phyloP scores from a whole-genome alignment of 129 eudicot species.

The Calendula officinalis region DNA sequence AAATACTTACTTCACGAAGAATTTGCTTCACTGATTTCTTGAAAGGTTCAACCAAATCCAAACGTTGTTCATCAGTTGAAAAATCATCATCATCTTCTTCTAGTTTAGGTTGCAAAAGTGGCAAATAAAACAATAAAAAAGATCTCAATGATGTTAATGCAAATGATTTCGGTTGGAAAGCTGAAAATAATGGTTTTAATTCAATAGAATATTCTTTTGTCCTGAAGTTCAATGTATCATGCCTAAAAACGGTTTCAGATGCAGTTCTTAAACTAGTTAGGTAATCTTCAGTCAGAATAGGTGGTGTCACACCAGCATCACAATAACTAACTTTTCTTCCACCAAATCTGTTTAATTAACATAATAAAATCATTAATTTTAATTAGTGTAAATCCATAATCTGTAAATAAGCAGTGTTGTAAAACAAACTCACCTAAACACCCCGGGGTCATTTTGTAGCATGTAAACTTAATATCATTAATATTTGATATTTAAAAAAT shows the following conservation, averaged over 20 bases:
- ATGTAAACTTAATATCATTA: too few relatives aligned
- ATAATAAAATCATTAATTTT: not conserved
- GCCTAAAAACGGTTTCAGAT: conserved; percentile 34
- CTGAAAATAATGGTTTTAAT: conserved; percentile 66
- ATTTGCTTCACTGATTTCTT: conserved; percentile 78
- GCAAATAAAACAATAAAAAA: conserved; percentile 55
- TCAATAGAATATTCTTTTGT: conserved; percentile 59
- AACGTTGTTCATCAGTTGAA: conserved; percentile 29
- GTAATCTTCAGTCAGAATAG: conserved; percentile 42
- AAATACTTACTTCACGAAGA: conserved; percentile 48
- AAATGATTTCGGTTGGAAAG: conserved; percentile 53
- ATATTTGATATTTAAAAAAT: not conserved
- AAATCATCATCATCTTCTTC: conserved; percentile 1
- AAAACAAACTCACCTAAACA: too few relatives aligned
- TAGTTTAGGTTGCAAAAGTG: conserved; percentile 38
- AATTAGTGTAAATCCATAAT: not conserved
- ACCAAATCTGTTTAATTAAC: conserved; percentile 34
- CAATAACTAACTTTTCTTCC: conserved; percentile 1
- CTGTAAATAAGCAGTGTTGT: too few relatives aligned
- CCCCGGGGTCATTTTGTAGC: too few relatives aligned
- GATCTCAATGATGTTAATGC: conserved; percentile 53
- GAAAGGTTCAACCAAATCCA: conserved; percentile 71
- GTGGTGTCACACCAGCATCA: not conserved
- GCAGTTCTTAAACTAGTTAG: conserved; percentile 29
- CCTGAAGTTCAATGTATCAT: conserved; percentile 32